These are phyloP conservation scores for Chenopodium album DNA, from an alignment of 148 eudicot species.

Conservation along the genomic window DNA sequence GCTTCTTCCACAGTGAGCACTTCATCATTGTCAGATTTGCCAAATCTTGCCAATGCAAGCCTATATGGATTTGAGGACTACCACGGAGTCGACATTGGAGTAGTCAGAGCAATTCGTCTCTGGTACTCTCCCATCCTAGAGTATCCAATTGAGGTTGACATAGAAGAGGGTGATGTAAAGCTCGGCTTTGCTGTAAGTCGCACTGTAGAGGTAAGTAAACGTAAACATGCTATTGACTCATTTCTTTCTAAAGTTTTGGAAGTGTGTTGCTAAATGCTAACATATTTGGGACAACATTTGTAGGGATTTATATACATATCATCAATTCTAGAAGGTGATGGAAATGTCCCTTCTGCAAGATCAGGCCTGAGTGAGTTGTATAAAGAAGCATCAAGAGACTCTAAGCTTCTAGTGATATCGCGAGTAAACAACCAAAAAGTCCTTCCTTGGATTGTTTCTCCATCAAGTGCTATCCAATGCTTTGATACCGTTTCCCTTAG, in stretches of 20 bases:
- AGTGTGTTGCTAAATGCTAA: background rate
- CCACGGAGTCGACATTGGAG: constrained; percentile 86
- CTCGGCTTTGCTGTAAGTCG: constrained; percentile 78
- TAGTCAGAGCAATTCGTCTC: constrained; percentile 76
- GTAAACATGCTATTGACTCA: background rate
- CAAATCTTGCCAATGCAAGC: constrained; percentile 70
- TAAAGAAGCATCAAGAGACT: constrained; percentile 50
- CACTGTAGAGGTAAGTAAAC: constrained; percentile 56
- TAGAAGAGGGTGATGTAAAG: constrained; percentile 58
- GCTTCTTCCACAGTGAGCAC: constrained; percentile 75
- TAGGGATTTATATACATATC: constrained; percentile 88
- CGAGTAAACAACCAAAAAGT: constrained; percentile 69
- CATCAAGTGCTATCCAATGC: constrained; percentile 68
- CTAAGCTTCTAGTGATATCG: constrained; percentile 58
- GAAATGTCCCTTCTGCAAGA: constrained; percentile 56
- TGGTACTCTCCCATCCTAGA: constrained; percentile 82
- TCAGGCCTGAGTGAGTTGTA: constrained; percentile 65
- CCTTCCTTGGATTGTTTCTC: constrained; percentile 85
- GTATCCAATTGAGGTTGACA: constrained; percentile 47
- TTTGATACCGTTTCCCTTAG: constrained; percentile 82
- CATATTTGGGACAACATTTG: background rate
- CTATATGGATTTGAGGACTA: constrained; percentile 88
- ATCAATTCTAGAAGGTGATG: constrained; percentile 50
- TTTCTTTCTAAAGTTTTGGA: too few relatives aligned
- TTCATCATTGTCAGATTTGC: constrained; percentile 68